Base-by-base conservation (phyloP, 2,329 filamentous ascomycete genomes). In the Cladosporium phlei region DNA sequence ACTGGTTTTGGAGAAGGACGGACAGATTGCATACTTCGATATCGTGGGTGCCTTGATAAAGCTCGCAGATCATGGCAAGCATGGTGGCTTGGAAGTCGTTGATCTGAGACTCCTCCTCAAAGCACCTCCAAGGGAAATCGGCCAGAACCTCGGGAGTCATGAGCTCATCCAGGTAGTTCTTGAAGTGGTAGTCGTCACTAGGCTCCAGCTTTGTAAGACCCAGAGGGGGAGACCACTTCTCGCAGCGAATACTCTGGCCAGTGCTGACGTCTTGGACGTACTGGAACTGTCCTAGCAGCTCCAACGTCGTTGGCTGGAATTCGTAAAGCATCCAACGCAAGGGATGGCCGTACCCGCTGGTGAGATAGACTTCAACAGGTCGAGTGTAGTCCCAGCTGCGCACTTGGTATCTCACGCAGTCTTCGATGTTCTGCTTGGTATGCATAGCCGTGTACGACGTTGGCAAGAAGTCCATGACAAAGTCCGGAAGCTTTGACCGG, bases 291-390 rank as follows among this genome's bases (percentile, higher is more conserved):
- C 58, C 57, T 6, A 69, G 47, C 10, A 73, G 54, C 30, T 69
- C 66, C 3, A 61, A 51, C 5, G 64, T 69, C 27, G 60, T 63
- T 1, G 72, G 72, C 7, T 61, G 42, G 40, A 74, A 75, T 46
- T 75, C 71, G 51, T 72, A 69, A 14, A 74, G 60, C 45, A 69
- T 67, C 58, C 71, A 71, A 1, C 59, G 54, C 8, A 75, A 64
- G 4, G 66, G 61, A n/a, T 69, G 69, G 49, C 60, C 65, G 49
- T 69, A 68, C 19, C 70, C 66, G 32, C 66, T 67, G 9, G 67
- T 71, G 52, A 74, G 63, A 48, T 63, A 63, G 14, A 74, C 57
- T 8, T 65, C 67, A 42, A 73, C 61, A 43, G 44, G 52, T 51
- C 68, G 66, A 64, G 49, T 61, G 8, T 44, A 30, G 32, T 61